Base-by-base conservation (phyloP, 768 basidiomycete species). In the Amanita subjunquillea region DNA sequence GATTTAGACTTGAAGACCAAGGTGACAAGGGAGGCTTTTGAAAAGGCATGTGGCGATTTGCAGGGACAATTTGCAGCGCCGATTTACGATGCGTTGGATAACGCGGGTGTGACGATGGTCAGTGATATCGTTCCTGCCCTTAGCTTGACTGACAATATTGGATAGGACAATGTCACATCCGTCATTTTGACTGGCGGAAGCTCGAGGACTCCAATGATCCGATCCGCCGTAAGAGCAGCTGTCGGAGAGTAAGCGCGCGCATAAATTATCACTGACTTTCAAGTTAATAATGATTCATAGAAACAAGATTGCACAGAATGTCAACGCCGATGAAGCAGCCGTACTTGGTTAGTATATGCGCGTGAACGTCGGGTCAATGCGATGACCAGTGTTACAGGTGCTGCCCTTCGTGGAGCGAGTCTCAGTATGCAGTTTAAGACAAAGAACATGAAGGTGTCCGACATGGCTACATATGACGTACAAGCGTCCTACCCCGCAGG, bases 271-370 rank as follows among this genome's bases (percentile, higher is more conserved):
- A 27, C 45, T 45, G 6, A 25, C 7, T 44, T n/a, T 44, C 20
- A 23, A 17, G 20, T 9, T 4, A 6, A 42, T 12, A 17, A 8
- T 12, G 56, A 53, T 48, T 54, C 23, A 13, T 48, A 87, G 83
- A 44, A 79, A 84, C 49, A 91, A 89, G 67, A 86, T 98, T 53
- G 91, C 95, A 4, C 75, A 85, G 62, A 98, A 97, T 59, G 90
- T 99, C 55, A 98, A 99, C 64, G 86, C 95, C 0, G 96, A 98
- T 63, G 96, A 99, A 69, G 90, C 92, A 0, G 89, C 87, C 23
- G 95, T 97, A 17, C 78, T 99, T 41, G 92, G 87, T 75, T 65
- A 20, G 58, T 46, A 41, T 30, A 12, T 36, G 40, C 2, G 13
- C 1, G 43, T 27, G 32, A 9, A 13, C 20, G n/a, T 50, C 27